These are phyloP conservation scores for Coemansia asiatica DNA, from an alignment of 192 early-diverging fungal genomes.

Conservation along the genomic window DNA sequence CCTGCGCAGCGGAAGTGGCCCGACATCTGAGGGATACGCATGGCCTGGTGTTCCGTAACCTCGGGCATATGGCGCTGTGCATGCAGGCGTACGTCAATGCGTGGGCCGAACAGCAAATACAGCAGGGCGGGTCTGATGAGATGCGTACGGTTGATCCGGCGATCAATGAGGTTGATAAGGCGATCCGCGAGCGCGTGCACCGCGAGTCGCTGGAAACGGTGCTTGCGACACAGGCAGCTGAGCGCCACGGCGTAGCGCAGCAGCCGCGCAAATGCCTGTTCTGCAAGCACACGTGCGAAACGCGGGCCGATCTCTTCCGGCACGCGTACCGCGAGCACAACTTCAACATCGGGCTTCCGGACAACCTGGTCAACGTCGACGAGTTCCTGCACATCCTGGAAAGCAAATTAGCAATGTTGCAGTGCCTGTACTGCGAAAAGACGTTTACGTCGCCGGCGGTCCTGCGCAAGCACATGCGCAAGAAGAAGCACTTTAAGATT, in stretches of 20 bases:
- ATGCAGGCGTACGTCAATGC: constrained; percentile 73
- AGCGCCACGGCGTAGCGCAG: constrained; percentile 66
- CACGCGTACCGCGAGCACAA: constrained; percentile 91
- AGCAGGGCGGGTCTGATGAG: constrained; percentile 12
- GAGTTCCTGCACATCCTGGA: constrained; percentile 80
- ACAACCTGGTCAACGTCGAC: constrained; percentile 84
- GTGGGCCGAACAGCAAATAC: constrained; percentile 63
- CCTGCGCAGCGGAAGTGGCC: constrained; percentile 64
- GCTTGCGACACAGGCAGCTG: constrained; percentile 69
- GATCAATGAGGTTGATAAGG: constrained; percentile 55
- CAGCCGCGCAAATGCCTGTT: constrained; percentile 85
- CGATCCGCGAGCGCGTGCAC: constrained; percentile 73
- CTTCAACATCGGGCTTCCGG: constrained; percentile 90
- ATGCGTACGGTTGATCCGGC: neutral
- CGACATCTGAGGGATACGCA: constrained; percentile 69
- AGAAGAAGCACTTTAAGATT: constrained; percentile 98
- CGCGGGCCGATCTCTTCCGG: constrained; percentile 71
- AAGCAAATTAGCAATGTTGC: constrained; percentile 65
- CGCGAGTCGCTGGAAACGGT: constrained; percentile 70
- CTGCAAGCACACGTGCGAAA: constrained; percentile 78
- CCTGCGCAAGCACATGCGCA: constrained; percentile 94
- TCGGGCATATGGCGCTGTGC: constrained; percentile 76
- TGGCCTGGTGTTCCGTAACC: constrained; percentile 63
- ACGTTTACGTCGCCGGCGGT: constrained; percentile 84
- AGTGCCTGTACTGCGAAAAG: constrained; percentile 94